phyloP scores from a whole-genome alignment of 345 rosid species.

The Bretschneidera sinensis region DNA sequence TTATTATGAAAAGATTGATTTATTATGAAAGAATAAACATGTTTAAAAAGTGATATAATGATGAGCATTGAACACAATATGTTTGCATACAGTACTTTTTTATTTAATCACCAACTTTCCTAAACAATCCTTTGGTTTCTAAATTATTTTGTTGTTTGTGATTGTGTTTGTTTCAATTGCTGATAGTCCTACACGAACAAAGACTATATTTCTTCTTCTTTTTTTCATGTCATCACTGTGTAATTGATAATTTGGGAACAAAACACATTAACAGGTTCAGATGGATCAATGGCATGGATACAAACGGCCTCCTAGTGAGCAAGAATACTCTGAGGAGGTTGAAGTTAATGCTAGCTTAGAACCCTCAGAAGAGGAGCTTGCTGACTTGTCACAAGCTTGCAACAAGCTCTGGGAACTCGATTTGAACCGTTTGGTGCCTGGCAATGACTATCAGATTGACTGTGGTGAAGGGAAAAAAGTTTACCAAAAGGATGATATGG shows the following conservation, averaged over 20 bases:
- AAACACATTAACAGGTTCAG: constrained; percentile 39
- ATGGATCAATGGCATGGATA: constrained; percentile 76
- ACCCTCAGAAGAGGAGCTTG: constrained; percentile 69
- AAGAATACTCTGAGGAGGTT: constrained; percentile 61
- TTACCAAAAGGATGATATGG: constrained; percentile 65
- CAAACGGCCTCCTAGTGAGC: constrained; percentile 63
- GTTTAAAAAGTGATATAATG: too few species aligned
- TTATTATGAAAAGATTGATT: too few species aligned
- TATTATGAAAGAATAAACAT: too few species aligned
- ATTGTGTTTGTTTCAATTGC: too few species aligned
- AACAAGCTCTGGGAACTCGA: constrained; percentile 90
- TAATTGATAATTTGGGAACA: neutral
- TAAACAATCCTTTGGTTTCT: too few species aligned
- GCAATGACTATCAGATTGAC: constrained; percentile 79
- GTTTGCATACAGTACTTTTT: too few species aligned
- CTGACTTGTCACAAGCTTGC: constrained; percentile 77
- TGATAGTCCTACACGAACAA: too few species aligned
- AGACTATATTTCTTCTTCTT: neutral
- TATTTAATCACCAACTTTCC: too few species aligned
- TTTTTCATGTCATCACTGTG: neutral
- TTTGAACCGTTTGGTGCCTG: constrained; percentile 66
- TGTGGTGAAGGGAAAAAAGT: constrained; percentile 92
- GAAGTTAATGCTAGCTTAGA: constrained; percentile 34
- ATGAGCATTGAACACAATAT: too few species aligned
- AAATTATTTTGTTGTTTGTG: too few species aligned